Evolutionary conservation across 176 grass and related monocot genomes (phyloP), one percentile per base, ranked within the genome.

Genomic region (Oryza glaberrima): DNA sequence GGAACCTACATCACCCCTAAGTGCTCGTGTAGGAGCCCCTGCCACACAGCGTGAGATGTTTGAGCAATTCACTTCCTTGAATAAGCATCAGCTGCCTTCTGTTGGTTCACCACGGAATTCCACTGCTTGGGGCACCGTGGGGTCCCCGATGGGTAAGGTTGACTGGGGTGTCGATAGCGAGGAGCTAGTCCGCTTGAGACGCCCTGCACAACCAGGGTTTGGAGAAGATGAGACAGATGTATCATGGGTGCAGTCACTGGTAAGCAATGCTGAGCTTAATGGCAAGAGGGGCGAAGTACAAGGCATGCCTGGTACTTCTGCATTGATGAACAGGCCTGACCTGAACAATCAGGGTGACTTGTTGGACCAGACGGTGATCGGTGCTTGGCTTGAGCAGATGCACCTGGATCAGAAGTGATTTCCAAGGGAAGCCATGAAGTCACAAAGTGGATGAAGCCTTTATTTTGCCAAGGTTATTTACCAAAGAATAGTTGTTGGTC

Each of bases 311-410:
- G 30, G 82, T 20, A 47, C 81, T 72, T 77, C 70, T 54, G 51
- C 61, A 71, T 73, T 66, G 0, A 65, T 68, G 20, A 88, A 81
- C 14, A 80, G 74, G 58, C 41, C 69, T 69, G 86, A 92, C 64
- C 73, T 36, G 9, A 79, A 48, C 63, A 46, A 38, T 66, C 82
- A 92, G 63, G 52, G 79, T 68, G 92, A 90, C 12, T 67, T 71
- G 11, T 72, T 88, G 66, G 95, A 98, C 73, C 92, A 93, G 72
- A 82, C 65, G 2, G 75, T 44, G 9, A 79, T 90, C 51, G 87
- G 91, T 82, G 89, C 95, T 80, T 98, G 95, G 95, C 78, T 98
- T 76, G 90, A 98, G 66, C 87, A 90, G 66, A 90, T 98, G 92
- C 87, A 91, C 51, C 61, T 87, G 54, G 90, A 94, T 67, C 92